Conservation (phyloP, 2,329 filamentous ascomycete genomes). For the Microdochium nivale region DNA sequence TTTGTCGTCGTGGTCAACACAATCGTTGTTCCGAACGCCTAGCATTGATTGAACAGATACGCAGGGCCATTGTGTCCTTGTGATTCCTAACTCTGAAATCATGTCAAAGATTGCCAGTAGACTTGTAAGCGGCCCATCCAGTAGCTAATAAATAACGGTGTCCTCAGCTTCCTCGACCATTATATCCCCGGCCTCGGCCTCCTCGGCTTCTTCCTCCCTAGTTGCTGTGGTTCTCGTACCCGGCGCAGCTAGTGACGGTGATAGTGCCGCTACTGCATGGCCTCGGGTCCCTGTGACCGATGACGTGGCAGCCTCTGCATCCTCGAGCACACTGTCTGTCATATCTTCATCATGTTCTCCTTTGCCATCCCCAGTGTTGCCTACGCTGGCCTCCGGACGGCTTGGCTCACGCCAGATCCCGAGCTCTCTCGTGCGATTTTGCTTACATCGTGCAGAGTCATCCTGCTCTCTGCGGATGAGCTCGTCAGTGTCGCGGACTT, state of each 20-base stretch:
- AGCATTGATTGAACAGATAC: too few relatives aligned
- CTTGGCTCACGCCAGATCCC: slow-evolving; percentile 18
- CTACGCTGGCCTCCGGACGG: slow-evolving; percentile 19
- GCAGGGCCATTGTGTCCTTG: too few relatives aligned
- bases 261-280: too few relatives aligned
- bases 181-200: neutral
- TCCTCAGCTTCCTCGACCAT: neutral
- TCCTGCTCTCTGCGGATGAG: slow-evolving; percentile 56
- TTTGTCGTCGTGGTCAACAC: too few relatives aligned
- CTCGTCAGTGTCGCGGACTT: slow-evolving; percentile 57
- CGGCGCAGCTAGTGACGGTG: too few relatives aligned
- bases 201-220: too few relatives aligned
- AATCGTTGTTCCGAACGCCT: too few relatives aligned
- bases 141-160: too few relatives aligned
- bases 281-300: neutral
- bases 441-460: slow-evolving; percentile 47
- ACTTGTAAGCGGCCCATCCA: neutral
- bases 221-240: too few relatives aligned
- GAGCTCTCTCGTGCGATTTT: slow-evolving; percentile 29
- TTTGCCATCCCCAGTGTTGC: slow-evolving; percentile 19
- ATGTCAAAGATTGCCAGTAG: neutral
- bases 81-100: too few relatives aligned
- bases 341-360: slow-evolving; percentile 36
- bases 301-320: too few relatives aligned
- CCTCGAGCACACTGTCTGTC: neutral